These are phyloP conservation scores for Blastobotrys aristatus DNA, from an alignment of 1,139 yeast genomes.

Conservation along the genomic window DNA sequence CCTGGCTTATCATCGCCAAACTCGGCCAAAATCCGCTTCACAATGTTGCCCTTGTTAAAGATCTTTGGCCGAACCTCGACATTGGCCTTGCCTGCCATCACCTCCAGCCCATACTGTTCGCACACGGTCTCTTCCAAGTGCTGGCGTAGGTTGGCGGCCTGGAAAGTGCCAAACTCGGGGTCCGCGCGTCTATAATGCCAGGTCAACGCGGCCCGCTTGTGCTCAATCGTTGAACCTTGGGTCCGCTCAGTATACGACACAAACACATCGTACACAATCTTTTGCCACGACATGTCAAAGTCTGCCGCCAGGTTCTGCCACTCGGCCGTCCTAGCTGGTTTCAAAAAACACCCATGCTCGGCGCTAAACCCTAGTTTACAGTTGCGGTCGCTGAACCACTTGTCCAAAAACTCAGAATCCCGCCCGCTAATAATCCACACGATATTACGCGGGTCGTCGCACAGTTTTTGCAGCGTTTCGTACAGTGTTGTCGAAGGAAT, in stretches of 20 bases:
- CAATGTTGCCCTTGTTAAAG: constrained; percentile 96
- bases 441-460: constrained; percentile 73
- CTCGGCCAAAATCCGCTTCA: constrained; percentile 59
- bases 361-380: constrained; percentile 77
- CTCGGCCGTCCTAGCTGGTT: constrained; percentile 50
- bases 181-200: constrained; percentile 98
- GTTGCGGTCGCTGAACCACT: constrained; percentile 70
- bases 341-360: constrained; percentile 96
- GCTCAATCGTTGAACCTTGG: constrained; percentile 84
- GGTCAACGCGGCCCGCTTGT: constrained; percentile 87
- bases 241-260: constrained; percentile 75
- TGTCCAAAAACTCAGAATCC: constrained; percentile 82
- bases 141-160: constrained; percentile 68
- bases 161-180: constrained; percentile 85
- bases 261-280: constrained; percentile 68
- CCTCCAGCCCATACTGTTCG: constrained; percentile 75
- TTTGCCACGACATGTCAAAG: constrained; percentile 93
- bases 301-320: constrained; percentile 86
- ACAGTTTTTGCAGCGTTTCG: constrained; percentile 52
- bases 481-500: constrained; percentile 78
- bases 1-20: constrained; percentile 51
- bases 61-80: constrained; percentile 92
- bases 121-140: constrained; percentile 60
- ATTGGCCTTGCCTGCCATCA: constrained; percentile 97
- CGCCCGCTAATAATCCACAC: constrained; percentile 97